Evolutionary conservation across 345 rosid species (phyloP).

Genomic region (Citrus glauca): DNA sequence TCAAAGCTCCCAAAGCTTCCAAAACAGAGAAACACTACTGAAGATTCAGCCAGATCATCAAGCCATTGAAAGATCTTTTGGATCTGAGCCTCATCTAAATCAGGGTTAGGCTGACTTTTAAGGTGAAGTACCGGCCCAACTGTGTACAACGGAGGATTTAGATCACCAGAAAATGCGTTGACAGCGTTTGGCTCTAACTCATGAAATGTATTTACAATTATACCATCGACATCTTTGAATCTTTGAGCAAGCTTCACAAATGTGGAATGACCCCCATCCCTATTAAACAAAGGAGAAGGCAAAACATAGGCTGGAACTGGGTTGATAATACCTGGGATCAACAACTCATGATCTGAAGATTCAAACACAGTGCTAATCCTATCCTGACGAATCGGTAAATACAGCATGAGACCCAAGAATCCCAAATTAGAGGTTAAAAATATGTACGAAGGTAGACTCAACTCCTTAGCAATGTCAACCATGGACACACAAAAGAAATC

Average conservation of each 20-base stretch:
- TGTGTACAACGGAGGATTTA: conserved; percentile 36
- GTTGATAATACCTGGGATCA: conserved; percentile 29
- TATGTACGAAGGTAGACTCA: conserved; percentile 49
- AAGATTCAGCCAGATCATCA: conserved; percentile 37
- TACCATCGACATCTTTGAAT: conserved; percentile 32
- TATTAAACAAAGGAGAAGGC: conserved; percentile 30
- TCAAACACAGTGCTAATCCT: conserved; percentile 11
- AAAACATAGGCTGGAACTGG: conserved; percentile 34
- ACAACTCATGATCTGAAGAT: conserved; percentile 20
- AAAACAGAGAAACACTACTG: conserved; percentile 46
- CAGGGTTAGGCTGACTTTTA: conserved; percentile 18
- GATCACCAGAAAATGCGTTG: conserved; percentile 18
- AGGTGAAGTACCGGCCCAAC: conserved; percentile 44
- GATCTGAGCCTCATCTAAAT: conserved; percentile 15
- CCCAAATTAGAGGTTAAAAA: conserved; percentile 34
- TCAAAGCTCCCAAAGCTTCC: conserved; percentile 40
- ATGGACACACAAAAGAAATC: conserved; percentile 47
- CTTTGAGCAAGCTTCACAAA: conserved; percentile 34
- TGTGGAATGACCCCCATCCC: conserved; percentile 33
- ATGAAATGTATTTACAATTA: conserved; percentile 40
- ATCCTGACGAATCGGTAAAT: conserved; percentile 31
- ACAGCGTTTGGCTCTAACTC: conserved; percentile 37
- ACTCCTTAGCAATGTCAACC: conserved; percentile 37
- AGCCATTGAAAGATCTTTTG: conserved; percentile 41
- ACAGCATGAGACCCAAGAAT: conserved; percentile 36